Percentiles rank a stretch among this genome's conserved stretches.
phyloP scores from a whole-genome alignment of 2,329 filamentous ascomycete genomes.

The Penicillium sp. region DNA sequence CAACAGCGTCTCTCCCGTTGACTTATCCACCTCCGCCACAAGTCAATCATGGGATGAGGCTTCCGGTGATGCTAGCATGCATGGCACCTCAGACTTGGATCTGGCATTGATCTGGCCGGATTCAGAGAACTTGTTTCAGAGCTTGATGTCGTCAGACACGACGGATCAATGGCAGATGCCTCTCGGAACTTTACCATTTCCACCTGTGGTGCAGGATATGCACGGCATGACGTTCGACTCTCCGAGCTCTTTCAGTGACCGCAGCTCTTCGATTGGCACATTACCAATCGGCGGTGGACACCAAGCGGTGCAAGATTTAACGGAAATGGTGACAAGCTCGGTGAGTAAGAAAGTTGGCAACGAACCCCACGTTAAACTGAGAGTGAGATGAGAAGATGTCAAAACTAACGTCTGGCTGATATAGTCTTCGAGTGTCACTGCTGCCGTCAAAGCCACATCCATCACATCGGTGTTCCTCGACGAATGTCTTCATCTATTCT shows the following conservation, averaged over 20 bases:
- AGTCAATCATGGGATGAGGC: conserved; percentile 29
- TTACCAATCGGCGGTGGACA: conserved; percentile 47
- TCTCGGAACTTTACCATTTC: conserved; percentile 44
- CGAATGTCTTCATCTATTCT: conserved; percentile 52
- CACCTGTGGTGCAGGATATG: conserved; percentile 33
- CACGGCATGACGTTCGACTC: conserved; percentile 36
- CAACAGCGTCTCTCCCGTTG: conserved; percentile 20
- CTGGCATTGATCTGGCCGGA: conserved; percentile 50
- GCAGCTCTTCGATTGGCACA: conserved; percentile 37
- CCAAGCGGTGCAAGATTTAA: conserved; percentile 49
- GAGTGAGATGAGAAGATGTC: neutral
- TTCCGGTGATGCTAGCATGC: conserved; percentile 20
- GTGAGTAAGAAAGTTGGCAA: conserved; percentile 28
- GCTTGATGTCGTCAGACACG: conserved; percentile 44
- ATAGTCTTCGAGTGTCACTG: conserved; percentile 47
- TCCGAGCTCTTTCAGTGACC: conserved; percentile 41
- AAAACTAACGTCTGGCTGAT: neutral
- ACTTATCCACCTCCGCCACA: conserved; percentile 19
- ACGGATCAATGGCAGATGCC: conserved; percentile 48
- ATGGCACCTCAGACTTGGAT: conserved; percentile 37
- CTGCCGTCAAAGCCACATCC: conserved; percentile 46
- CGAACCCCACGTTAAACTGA: neutral
- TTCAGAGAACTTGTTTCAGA: conserved; percentile 48
- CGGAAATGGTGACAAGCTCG: conserved; percentile 47
- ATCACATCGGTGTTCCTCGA: conserved; percentile 51